A percentile compares a stretch with the other conserved stretches of the same genome.
Conservation (phyloP, 2,329 filamentous ascomycete species). For the Aureobasidium sp. region DNA sequence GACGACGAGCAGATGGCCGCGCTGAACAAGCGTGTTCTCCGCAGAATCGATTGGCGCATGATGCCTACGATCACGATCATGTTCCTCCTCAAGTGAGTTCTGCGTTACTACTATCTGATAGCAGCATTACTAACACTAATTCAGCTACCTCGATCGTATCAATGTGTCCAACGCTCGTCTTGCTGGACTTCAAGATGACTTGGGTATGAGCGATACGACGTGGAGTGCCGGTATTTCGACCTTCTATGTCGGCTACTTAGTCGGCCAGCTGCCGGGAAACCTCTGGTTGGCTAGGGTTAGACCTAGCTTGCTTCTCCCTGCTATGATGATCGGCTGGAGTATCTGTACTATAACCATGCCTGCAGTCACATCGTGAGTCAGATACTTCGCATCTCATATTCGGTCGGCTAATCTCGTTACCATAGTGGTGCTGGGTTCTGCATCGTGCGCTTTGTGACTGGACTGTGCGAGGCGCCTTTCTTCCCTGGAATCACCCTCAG, state of each 20-base stretch:
- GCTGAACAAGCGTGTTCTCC: slow-evolving; percentile 24
- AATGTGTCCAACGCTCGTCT: slow-evolving; percentile 33
- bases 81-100: slow-evolving; percentile 25
- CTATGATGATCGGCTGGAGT: slow-evolving; percentile 36
- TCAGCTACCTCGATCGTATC: slow-evolving; percentile 33
- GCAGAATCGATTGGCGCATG: slow-evolving; percentile 24
- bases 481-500: slow-evolving; percentile 28
- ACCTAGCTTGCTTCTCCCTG: slow-evolving; percentile 29
- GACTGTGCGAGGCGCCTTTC: slow-evolving; percentile 37
- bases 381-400: not conserved
- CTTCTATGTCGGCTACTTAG: slow-evolving; percentile 37
- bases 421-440: slow-evolving; percentile 25
- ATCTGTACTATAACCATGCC: slow-evolving; percentile 39
- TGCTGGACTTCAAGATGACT: slow-evolving; percentile 30
- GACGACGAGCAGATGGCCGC: slow-evolving; percentile 21
- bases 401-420: too few relatives aligned
- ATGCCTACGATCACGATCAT: slow-evolving; percentile 26
- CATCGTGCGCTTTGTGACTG: slow-evolving; percentile 30
- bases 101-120: not conserved
- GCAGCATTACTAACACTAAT: not conserved
- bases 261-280: slow-evolving; percentile 38
- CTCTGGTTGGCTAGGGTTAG: slow-evolving; percentile 35
- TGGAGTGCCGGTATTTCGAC: slow-evolving; percentile 36
- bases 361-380: slow-evolving; percentile 24
- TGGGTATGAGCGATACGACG: slow-evolving; percentile 25